Percentiles rank a stretch among this genome's conserved stretches.
Evolutionary conservation across 768 basidiomycete genomes (phyloP).

Genomic region (Trametes villosa): DNA sequence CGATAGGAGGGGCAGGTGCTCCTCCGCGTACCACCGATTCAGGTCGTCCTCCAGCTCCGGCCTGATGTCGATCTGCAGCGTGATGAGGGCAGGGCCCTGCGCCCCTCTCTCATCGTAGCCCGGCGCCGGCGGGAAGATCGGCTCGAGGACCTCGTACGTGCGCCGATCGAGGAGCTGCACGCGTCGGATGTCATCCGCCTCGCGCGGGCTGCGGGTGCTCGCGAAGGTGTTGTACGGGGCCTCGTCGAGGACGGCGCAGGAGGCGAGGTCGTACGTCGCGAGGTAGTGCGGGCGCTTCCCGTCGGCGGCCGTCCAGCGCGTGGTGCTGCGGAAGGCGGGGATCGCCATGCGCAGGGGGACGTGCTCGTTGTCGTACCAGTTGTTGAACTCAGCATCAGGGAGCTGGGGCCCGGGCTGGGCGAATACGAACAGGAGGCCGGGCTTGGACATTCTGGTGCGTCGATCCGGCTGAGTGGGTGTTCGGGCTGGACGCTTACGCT

Average conservation of each 20-base stretch:
- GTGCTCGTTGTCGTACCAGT: conserved; percentile 64
- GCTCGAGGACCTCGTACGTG: conserved; percentile 35
- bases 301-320: conserved; percentile 42
- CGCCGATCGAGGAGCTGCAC: conserved; percentile 42
- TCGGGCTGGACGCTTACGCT: neutral
- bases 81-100: conserved; percentile 31
- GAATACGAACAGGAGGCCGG: conserved; percentile 33
- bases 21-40: conserved; percentile 37
- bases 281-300: conserved; percentile 38
- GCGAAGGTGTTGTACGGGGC: conserved; percentile 42
- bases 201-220: conserved; percentile 42
- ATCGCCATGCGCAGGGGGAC: conserved; percentile 46
- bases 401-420: conserved; percentile 33
- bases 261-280: conserved; percentile 43
- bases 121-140: conserved; percentile 25
- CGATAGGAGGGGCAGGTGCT: conserved; percentile 43
- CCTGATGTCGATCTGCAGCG: conserved; percentile 31
- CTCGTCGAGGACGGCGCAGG: conserved; percentile 35
- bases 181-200: conserved; percentile 35
- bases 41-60: conserved; percentile 34
- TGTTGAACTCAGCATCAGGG: conserved; percentile 47
- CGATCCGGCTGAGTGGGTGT: neutral
- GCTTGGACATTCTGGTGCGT: conserved; percentile 25
- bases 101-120: too few species aligned
- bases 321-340: conserved; percentile 40